Percentiles rank a stretch among this genome's conserved stretches.
These are phyloP conservation scores for Penstemon davidsonii DNA, from an alignment of 257 asterid genomes.

Conservation along the genomic window DNA sequence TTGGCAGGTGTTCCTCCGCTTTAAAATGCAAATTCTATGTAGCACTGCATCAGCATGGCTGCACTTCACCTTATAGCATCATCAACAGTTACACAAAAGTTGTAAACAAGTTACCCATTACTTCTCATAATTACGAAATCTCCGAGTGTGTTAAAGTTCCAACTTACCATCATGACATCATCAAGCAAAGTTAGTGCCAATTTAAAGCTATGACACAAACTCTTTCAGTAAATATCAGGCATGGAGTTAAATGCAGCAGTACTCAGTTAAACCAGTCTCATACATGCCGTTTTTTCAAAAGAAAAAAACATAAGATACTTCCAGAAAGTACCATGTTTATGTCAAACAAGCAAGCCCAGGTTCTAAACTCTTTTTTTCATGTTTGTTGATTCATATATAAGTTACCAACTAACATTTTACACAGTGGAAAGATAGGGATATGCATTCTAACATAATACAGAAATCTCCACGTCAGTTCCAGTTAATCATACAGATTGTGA, in stretches of 20 bases:
- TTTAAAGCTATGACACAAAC: slow-evolving; percentile 18
- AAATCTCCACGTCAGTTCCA: too few relatives aligned
- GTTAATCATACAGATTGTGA: too few relatives aligned
- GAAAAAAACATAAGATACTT: neutral
- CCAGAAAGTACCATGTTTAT: neutral
- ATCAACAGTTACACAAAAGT: slow-evolving; percentile 94
- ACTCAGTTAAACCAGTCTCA: slow-evolving; percentile 10
- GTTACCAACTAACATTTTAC: too few relatives aligned
- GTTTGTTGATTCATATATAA: too few relatives aligned
- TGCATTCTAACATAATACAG: too few relatives aligned
- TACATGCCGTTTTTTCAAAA: too few relatives aligned
- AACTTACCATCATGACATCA: slow-evolving; percentile 75
- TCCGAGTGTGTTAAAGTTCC: slow-evolving; percentile 93
- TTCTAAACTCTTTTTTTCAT: too few relatives aligned
- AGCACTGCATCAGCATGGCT: slow-evolving; percentile 1
- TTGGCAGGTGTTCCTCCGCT: slow-evolving; percentile 98
- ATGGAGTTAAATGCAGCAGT: slow-evolving; percentile 7
- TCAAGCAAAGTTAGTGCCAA: slow-evolving; percentile 47
- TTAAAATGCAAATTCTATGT: slow-evolving; percentile 45
- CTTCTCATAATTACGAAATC: slow-evolving; percentile 99
- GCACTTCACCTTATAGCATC: slow-evolving; percentile 85
- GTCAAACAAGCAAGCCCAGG: too few relatives aligned
- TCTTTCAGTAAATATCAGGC: slow-evolving; percentile 12
- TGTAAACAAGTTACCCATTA: slow-evolving; percentile 97
- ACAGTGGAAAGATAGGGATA: too few relatives aligned